Evolutionary conservation across 1,284 basidiomycete genomes (phyloP).

Genomic region (Stereum hirsutum): DNA sequence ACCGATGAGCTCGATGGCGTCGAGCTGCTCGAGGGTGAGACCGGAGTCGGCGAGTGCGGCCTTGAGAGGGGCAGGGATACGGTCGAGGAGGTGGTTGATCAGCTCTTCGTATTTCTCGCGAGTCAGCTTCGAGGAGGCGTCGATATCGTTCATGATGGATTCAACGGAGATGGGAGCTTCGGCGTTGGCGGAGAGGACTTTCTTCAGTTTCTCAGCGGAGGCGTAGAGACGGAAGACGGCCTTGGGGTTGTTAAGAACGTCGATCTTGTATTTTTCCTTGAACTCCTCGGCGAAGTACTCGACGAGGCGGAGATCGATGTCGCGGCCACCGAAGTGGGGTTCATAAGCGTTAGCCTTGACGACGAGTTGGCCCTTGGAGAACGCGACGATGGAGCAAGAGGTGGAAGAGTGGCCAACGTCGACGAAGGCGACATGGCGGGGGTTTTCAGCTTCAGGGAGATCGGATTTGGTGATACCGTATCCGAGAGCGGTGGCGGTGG

Average conservation of each 20-base stretch:
- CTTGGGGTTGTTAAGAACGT: slow-evolving; percentile 84
- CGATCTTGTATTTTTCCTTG: slow-evolving; percentile 91
- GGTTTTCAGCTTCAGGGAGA: slow-evolving; percentile 74
- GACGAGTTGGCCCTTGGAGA: slow-evolving; percentile 84
- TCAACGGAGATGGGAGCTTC: slow-evolving; percentile 87
- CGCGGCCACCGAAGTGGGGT: slow-evolving; percentile 85
- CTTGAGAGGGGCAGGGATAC: slow-evolving; percentile 45
- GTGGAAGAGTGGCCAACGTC: slow-evolving; percentile 89
- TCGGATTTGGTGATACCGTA: slow-evolving; percentile 97
- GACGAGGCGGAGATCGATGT: slow-evolving; percentile 86
- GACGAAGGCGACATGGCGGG: slow-evolving; percentile 83
- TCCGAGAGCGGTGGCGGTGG: slow-evolving; percentile 86
- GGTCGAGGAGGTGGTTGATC: slow-evolving; percentile 42
- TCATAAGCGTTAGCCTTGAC: slow-evolving; percentile 87
- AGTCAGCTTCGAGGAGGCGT: slow-evolving; percentile 49
- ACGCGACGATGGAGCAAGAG: slow-evolving; percentile 80
- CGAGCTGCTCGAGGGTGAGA: slow-evolving; percentile 48
- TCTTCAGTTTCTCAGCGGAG: slow-evolving; percentile 71
- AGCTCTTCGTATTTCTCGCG: slow-evolving; percentile 56
- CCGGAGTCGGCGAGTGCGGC: slow-evolving; percentile 50
- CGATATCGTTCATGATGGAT: slow-evolving; percentile 87
- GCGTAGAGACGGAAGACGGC: slow-evolving; percentile 83
- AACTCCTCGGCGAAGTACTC: slow-evolving; percentile 85
- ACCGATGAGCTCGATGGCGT: slow-evolving; percentile 62
- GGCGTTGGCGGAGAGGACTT: slow-evolving; percentile 73